Evolutionary conservation across 768 basidiomycete genomes (phyloP), one percentile per base, ranked within the genome.

Genomic region (Lentinula detonsa): DNA sequence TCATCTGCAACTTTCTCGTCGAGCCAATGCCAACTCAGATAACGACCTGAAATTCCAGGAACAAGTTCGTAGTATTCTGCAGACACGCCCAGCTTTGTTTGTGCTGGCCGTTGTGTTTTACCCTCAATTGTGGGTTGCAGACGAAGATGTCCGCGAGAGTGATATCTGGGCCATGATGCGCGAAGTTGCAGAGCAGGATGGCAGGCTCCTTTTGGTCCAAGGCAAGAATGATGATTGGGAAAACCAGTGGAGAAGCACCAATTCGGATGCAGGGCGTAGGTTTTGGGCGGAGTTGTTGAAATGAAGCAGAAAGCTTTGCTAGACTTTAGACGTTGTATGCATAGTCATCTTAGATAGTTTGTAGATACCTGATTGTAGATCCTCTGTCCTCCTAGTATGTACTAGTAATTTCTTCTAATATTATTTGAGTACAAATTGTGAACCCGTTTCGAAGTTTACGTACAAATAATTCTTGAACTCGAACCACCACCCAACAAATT

Each of bases 1-100:
- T 1, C 74, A 79, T 63, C 66, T 79, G 16, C 71, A 77, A 54
- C 67, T 80, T 8, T 65, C 76, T 2, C 77, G 79, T 35, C 72
- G 73, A 1, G 69, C 73, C 21, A 69, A 76, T 51, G 75, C 77
- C 4, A 80, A 79, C 62, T 67, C 68, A 59, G 75, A 74, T 28
- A 80, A 80, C 58, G 79, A 80, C 65, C 21, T 63, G 6, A 57
- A 66, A 16, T 80, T 80, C 57, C 67, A 69, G 2, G 66, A 72
- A 9, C 74, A 75, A 15, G 61, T 80, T 15, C 64, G 62, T 13
- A 11, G 46, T 10, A 64, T 78, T 42, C 67, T 79, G 37, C 63
- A 58, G 31, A 60, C 64, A 42, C 70, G 68, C 18, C 66, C 69
- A 4, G 60, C 35, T n/a, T 52, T 79, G 64, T 70, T 70, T 64